Percentiles rank a stretch among this genome's conserved stretches.
phyloP scores from a whole-genome alignment of 2,329 filamentous ascomycete species.

The Arthrinium puccinioides region DNA sequence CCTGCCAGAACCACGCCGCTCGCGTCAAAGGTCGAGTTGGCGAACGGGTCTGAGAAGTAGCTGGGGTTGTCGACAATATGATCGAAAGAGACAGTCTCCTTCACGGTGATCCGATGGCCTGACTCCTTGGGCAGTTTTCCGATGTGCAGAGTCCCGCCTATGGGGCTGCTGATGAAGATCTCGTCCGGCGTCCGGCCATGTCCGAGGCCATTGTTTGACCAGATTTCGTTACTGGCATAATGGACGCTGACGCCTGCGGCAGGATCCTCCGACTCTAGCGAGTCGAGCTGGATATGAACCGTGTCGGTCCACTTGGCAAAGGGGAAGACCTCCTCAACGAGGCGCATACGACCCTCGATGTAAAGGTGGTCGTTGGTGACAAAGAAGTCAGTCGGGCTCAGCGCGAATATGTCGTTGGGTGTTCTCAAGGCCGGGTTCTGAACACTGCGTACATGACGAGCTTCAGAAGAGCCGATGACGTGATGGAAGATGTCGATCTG shows the following conservation, averaged over 20 bases:
- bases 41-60: conserved; percentile 49
- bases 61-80: conserved; percentile 48
- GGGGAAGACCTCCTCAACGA: conserved; percentile 36
- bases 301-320: conserved; percentile 39
- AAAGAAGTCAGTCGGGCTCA: conserved; percentile 40
- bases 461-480: conserved; percentile 30
- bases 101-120: conserved; percentile 29
- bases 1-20: conserved; percentile 49
- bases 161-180: conserved; percentile 34
- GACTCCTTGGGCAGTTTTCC: conserved; percentile 12
- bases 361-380: conserved; percentile 55
- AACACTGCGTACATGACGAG: conserved; percentile 44
- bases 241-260: conserved; percentile 32
- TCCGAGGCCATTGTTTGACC: conserved; percentile 50
- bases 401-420: conserved; percentile 50
- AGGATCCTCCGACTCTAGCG: conserved; percentile 9
- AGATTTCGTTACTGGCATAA: conserved; percentile 35
- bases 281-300: conserved; percentile 33
- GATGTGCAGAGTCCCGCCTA: conserved; percentile 40
- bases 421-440: conserved; percentile 44
- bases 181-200: conserved; percentile 35
- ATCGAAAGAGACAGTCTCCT: conserved; percentile 35
- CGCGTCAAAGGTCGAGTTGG: conserved; percentile 19
- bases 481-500: conserved; percentile 53
- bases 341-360: conserved; percentile 36